These are phyloP conservation scores for Ascocoryne sarcoides DNA, from an alignment of 2,329 filamentous ascomycete species.

Conservation along the genomic window DNA sequence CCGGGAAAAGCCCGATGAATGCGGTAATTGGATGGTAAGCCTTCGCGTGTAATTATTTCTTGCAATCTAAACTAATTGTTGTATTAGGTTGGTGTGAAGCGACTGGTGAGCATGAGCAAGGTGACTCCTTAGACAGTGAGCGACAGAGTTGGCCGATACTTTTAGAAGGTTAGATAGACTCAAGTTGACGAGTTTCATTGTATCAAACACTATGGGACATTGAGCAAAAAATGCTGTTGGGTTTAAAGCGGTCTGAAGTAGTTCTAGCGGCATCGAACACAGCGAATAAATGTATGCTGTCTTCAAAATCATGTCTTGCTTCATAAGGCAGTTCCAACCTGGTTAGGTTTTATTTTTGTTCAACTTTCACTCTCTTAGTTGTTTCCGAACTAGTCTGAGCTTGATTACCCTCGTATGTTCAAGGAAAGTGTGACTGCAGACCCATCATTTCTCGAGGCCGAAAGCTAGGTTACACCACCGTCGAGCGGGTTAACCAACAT, in stretches of 20 bases:
- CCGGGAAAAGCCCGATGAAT: conserved; percentile 69
- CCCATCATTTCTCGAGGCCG: too few species aligned
- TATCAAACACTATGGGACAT: neutral
- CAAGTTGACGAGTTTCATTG: neutral
- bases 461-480: too few species aligned
- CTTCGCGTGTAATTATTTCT: neutral
- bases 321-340: neutral
- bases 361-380: too few species aligned
- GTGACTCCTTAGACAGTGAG: conserved; percentile 46
- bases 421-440: too few species aligned
- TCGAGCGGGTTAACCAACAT: too few species aligned
- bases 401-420: too few species aligned
- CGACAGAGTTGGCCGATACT: neutral
- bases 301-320: neutral
- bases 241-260: neutral
- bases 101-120: conserved; percentile 71
- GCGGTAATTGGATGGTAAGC: conserved; percentile 80
- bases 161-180: neutral
- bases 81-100: conserved; percentile 62
- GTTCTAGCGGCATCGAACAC: neutral
- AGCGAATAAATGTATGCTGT: neutral
- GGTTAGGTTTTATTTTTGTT: too few species aligned
- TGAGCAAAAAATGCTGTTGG: neutral
- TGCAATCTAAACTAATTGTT: conserved; percentile 2
- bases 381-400: too few species aligned